A percentile compares a stretch with the other conserved stretches of the same genome.
Conservation (phyloP, 768 basidiomycete species). For the Amanita pallidorosea region DNA sequence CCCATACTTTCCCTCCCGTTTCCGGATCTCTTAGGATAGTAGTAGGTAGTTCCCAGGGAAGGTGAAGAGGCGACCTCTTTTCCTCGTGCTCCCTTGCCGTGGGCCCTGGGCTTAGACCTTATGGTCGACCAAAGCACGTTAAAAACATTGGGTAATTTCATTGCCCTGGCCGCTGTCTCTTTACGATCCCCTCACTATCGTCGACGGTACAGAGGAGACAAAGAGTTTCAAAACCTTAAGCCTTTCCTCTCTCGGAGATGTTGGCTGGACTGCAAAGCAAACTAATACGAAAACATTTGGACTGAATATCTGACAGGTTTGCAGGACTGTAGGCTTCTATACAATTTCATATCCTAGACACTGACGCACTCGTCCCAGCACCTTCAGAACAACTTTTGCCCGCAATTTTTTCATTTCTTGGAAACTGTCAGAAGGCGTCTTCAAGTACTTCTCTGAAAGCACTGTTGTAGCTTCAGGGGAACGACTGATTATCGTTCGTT, state of each 20-base stretch:
- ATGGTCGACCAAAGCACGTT: background rate
- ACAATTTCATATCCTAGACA: too few relatives aligned
- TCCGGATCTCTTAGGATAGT: background rate
- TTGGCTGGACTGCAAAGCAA: too few relatives aligned
- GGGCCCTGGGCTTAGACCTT: background rate
- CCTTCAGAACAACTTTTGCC: background rate
- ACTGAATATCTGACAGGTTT: too few relatives aligned
- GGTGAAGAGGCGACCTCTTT: background rate
- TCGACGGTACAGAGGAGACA: too few relatives aligned
- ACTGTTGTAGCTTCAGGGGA: too few relatives aligned
- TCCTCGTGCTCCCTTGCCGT: background rate
- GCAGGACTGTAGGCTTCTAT: too few relatives aligned
- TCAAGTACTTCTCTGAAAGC: too few relatives aligned
- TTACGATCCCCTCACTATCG: background rate
- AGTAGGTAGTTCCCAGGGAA: background rate
- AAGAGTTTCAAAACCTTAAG: too few relatives aligned
- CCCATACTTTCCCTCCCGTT: background rate
- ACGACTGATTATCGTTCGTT: too few relatives aligned
- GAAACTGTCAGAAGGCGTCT: too few relatives aligned
- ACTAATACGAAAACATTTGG: too few relatives aligned
- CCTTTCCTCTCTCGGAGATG: too few relatives aligned
- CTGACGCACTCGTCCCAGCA: background rate
- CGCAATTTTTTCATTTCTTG: background rate
- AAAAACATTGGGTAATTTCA: background rate
- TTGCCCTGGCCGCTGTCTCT: background rate